These are phyloP conservation scores for Euryodendron excelsum DNA, from an alignment of 148 eudicot species.

Conservation along the genomic window DNA sequence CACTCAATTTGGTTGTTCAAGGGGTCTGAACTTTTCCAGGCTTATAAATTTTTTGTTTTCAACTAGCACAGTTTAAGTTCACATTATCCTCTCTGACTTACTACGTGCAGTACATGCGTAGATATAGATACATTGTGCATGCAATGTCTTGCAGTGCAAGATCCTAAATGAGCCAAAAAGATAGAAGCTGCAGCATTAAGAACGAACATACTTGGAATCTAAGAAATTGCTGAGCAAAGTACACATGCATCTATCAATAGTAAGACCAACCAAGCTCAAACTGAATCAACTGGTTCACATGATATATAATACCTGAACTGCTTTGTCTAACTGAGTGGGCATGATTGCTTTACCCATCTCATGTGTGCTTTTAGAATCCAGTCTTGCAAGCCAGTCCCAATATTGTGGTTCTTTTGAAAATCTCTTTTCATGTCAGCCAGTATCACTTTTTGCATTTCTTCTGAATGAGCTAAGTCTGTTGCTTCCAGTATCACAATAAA, in stretches of 20 bases:
- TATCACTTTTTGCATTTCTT: conserved; percentile 66
- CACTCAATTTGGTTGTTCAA: not conserved
- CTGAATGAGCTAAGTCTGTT: conserved; percentile 62
- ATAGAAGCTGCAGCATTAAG: not conserved
- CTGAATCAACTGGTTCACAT: not conserved
- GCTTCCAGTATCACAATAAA: conserved; percentile 77
- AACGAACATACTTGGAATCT: not conserved
- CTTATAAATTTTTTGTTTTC: not conserved
- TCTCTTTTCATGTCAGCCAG: conserved; percentile 69
- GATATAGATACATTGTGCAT: not conserved
- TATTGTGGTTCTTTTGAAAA: conserved; percentile 56
- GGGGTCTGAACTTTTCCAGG: not conserved
- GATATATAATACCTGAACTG: conserved; percentile 53
- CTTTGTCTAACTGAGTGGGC: conserved; percentile 43
- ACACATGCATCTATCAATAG: not conserved
- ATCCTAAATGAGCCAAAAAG: not conserved
- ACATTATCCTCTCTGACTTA: not conserved
- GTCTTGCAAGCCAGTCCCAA: conserved; percentile 89
- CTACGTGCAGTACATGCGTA: not conserved
- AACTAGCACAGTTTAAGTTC: not conserved
- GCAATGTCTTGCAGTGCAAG: not conserved
- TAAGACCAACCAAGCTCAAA: not conserved
- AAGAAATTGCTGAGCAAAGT: not conserved
- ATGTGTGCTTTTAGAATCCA: conserved; percentile 23
- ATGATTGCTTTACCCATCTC: conserved; percentile 31